phyloP scores from a whole-genome alignment of 1,139 yeast genomes.

The Trichomonascaceae sp. region DNA sequence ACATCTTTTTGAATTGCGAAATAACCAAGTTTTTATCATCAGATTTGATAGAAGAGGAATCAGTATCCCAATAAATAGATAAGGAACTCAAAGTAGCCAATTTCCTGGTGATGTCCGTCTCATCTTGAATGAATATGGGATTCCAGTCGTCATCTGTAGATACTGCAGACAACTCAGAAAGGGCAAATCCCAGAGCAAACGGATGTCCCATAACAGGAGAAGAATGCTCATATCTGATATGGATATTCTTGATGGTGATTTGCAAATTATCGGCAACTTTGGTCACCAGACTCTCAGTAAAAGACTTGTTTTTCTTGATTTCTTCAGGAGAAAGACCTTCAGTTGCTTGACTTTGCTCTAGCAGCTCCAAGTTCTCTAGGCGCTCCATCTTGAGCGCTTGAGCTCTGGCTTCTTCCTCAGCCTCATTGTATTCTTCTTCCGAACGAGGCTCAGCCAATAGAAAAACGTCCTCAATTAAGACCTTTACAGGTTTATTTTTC shows the following conservation, averaged over 20 bases:
- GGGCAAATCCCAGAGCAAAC: slow-evolving; percentile 74
- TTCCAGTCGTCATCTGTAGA: slow-evolving; percentile 83
- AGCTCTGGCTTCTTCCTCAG: slow-evolving; percentile 62
- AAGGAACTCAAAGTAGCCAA: slow-evolving; percentile 68
- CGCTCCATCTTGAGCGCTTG: slow-evolving; percentile 60
- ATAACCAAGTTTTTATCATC: slow-evolving; percentile 20
- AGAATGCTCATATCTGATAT: slow-evolving; percentile 83
- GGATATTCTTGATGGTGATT: slow-evolving; percentile 87
- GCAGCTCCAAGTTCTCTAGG: slow-evolving; percentile 61
- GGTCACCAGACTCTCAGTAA: slow-evolving; percentile 80
- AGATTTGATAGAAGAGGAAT: slow-evolving; percentile 37
- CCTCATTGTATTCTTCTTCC: slow-evolving; percentile 47
- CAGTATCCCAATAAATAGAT: slow-evolving; percentile 83
- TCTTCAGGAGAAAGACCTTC: slow-evolving; percentile 36
- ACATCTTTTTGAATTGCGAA: slow-evolving; percentile 15
- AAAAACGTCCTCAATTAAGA: slow-evolving; percentile 83
- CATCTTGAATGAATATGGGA: slow-evolving; percentile 75
- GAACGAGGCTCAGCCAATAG: slow-evolving; percentile 70
- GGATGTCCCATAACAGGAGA: slow-evolving; percentile 46
- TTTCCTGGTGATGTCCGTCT: slow-evolving; percentile 66
- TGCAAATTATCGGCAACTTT: slow-evolving; percentile 91
- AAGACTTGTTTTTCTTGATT: slow-evolving; percentile 61
- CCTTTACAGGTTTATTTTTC: slow-evolving; percentile 86
- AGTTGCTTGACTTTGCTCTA: slow-evolving; percentile 31
- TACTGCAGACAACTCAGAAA: slow-evolving; percentile 84